These are phyloP conservation scores for Amesomyces nigricolor DNA, from an alignment of 2,329 filamentous ascomycete genomes.

Conservation along the genomic window DNA sequence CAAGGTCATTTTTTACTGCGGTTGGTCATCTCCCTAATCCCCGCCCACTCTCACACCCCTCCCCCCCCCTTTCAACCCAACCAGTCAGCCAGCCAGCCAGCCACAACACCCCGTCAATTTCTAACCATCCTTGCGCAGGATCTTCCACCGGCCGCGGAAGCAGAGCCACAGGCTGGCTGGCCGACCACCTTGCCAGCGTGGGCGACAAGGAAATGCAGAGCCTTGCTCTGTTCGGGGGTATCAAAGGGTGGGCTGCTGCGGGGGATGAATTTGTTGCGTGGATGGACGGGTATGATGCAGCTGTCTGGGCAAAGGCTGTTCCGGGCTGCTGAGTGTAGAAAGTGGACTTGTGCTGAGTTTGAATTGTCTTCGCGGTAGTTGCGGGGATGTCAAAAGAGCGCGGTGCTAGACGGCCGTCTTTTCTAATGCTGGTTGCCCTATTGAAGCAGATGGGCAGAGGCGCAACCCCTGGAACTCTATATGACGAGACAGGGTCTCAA, in stretches of 20 bases:
- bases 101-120: background rate
- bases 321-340: background rate
- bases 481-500: no score
- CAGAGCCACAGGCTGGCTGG: constrained; percentile 51
- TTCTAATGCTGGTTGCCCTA: no score
- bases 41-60: background rate
- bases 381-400: background rate
- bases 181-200: constrained; percentile 43
- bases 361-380: background rate
- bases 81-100: no score
- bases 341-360: background rate
- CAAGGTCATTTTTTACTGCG: constrained; percentile 45
- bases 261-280: constrained; percentile 42
- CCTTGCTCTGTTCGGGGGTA: constrained; percentile 44
- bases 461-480: no score
- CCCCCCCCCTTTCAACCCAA: no score
- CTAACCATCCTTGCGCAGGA: constrained; percentile 32
- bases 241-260: constrained; percentile 48
- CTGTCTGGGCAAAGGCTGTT: constrained; percentile 29
- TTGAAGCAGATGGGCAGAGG: no score
- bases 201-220: constrained; percentile 41
- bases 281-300: constrained; percentile 44
- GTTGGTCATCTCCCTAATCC: constrained; percentile 30
- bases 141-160: constrained; percentile 50
- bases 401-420: no score